Conservation (phyloP, 164 flowering plant genomes). For the Stephania yunnanensis region DNA sequence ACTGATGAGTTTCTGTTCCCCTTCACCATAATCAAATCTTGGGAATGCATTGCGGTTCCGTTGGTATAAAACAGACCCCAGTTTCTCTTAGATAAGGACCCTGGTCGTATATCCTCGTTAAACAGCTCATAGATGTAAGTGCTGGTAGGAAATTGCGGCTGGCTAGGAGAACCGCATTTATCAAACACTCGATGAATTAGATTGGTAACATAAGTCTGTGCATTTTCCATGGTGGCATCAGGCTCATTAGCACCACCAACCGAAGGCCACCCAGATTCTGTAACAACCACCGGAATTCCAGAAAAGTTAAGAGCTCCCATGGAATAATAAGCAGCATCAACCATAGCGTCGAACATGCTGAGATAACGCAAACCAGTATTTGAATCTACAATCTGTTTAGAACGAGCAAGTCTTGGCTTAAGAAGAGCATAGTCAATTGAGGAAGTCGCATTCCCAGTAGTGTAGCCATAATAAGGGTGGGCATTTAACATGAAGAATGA, state of each 20-base stretch:
- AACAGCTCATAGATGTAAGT: slow-evolving; percentile 77
- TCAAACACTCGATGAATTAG: slow-evolving; percentile 52
- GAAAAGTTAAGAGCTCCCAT: slow-evolving; percentile 64
- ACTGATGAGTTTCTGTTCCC: slow-evolving; percentile 35
- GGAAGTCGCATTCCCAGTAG: slow-evolving; percentile 64
- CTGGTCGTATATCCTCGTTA: slow-evolving; percentile 62
- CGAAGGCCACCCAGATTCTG: slow-evolving; percentile 96
- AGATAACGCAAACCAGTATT: slow-evolving; percentile 71
- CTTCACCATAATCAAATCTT: slow-evolving; percentile 26
- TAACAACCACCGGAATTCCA: slow-evolving; percentile 63
- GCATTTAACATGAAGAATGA: slow-evolving; percentile 86
- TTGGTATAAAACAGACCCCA: slow-evolving; percentile 66
- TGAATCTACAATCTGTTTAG: slow-evolving; percentile 86
- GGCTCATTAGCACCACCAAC: slow-evolving; percentile 72
- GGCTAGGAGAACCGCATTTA: slow-evolving; percentile 73
- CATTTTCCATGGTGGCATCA: slow-evolving; percentile 70
- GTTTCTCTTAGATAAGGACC: slow-evolving; percentile 58
- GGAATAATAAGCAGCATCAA: slow-evolving; percentile 84
- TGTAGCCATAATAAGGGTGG: slow-evolving; percentile 77
- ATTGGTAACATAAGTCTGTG: slow-evolving; percentile 56
- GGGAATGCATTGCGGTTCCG: slow-evolving; percentile 49
- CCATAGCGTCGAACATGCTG: slow-evolving; percentile 96
- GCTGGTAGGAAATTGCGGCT: slow-evolving; percentile 49
- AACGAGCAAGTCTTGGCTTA: slow-evolving; percentile 41
- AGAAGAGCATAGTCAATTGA: slow-evolving; percentile 90